phyloP scores from a whole-genome alignment of 225 moss, liverwort and hornwort genomes.

The Antitrichia curtipendula region DNA sequence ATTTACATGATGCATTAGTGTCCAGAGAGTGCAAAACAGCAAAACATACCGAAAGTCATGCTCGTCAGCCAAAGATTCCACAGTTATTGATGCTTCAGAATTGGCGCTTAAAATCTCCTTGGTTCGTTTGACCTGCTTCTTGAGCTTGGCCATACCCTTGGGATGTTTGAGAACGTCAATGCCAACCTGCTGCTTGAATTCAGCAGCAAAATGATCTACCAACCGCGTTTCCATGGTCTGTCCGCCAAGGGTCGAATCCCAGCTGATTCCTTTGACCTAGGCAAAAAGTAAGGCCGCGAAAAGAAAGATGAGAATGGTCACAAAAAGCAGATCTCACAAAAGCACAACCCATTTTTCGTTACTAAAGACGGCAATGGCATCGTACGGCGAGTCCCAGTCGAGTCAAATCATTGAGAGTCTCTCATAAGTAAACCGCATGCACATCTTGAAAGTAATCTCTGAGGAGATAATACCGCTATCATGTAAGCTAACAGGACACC shows the following conservation, averaged over 20 bases:
- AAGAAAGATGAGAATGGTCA: neutral
- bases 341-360: neutral
- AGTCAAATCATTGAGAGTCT: neutral
- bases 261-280: constrained; percentile 80
- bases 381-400: neutral
- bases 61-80: constrained; percentile 85
- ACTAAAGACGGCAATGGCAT: neutral
- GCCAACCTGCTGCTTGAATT: constrained; percentile 67
- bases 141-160: constrained; percentile 96
- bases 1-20: neutral
- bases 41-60: constrained; percentile 69
- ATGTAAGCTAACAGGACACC: neutral
- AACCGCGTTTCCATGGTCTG: constrained; percentile 83
- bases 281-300: neutral
- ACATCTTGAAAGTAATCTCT: neutral
- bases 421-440: neutral
- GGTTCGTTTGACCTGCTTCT: constrained; percentile 95
- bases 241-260: constrained; percentile 88
- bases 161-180: constrained; percentile 75
- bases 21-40: neutral
- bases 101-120: constrained; percentile 98
- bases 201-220: constrained; percentile 71
- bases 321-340: neutral
- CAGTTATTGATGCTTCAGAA: constrained; percentile 80
- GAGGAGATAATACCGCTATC: neutral